phyloP scores from a whole-genome alignment of 106 monocot genomes.

The Hemerocallis citrina region DNA sequence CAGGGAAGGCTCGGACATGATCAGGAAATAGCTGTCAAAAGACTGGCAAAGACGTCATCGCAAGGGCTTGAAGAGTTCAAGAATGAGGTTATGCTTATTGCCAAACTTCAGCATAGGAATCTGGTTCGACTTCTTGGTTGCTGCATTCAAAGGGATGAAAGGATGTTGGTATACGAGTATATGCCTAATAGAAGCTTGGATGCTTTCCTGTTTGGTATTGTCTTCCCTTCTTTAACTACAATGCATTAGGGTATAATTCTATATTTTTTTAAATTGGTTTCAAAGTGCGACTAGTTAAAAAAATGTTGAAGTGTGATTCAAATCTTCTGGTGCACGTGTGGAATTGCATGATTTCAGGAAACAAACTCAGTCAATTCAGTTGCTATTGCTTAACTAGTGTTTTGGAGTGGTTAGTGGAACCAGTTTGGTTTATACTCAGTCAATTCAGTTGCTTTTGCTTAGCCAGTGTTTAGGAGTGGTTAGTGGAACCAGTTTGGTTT shows the following conservation, averaged over 20 bases:
- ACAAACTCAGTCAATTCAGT: no score
- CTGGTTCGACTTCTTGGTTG: slow-evolving; percentile 36
- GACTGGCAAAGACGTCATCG: slow-evolving; percentile 24
- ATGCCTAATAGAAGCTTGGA: slow-evolving; percentile 13
- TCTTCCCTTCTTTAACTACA: not conserved
- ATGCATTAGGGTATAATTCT: not conserved
- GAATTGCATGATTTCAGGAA: no score
- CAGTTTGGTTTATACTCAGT: no score
- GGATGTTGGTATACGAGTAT: slow-evolving; percentile 14
- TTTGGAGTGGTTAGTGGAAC: no score
- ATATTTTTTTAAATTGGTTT: no score
- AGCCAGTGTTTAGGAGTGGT: no score
- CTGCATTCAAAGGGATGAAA: slow-evolving; percentile 35
- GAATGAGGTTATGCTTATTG: slow-evolving; percentile 30
- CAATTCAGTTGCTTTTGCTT: no score
- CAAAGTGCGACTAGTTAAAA: no score
- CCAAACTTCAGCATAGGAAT: slow-evolving; percentile 38
- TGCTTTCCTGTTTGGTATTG: slow-evolving; percentile 3
- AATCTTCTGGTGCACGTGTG: no score
- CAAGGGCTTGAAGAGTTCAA: slow-evolving; percentile 30
- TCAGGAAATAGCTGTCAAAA: slow-evolving; percentile 36
- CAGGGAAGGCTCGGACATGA: slow-evolving; percentile 16
- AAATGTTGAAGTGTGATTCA: no score
- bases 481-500: no score
- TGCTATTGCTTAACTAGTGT: no score